phyloP scores from a whole-genome alignment of 441 rosid genomes.

The Lepidium campestre region DNA sequence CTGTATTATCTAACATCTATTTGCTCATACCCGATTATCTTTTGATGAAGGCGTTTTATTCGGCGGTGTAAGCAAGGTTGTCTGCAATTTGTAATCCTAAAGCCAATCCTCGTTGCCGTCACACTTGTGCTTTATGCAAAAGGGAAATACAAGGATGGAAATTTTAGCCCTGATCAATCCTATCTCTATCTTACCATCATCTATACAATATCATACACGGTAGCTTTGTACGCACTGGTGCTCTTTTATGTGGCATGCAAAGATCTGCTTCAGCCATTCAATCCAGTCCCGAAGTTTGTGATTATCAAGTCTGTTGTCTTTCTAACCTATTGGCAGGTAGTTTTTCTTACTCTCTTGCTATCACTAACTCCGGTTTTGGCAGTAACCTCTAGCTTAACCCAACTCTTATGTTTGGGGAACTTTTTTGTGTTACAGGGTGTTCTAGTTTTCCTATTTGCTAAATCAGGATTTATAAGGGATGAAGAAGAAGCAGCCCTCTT shows the following conservation, averaged over 20 bases:
- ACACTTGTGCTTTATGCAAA: slow-evolving; percentile 86
- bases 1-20: slow-evolving; percentile 9
- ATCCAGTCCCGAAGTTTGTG: slow-evolving; percentile 93
- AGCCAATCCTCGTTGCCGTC: slow-evolving; percentile 81
- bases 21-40: not conserved
- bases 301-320: slow-evolving; percentile 92
- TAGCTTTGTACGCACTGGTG: slow-evolving; percentile 84
- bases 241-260: slow-evolving; percentile 92
- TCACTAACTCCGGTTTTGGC: not conserved
- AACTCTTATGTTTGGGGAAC: not conserved
- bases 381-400: not conserved
- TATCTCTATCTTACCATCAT: slow-evolving; percentile 91
- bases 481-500: slow-evolving; percentile 83
- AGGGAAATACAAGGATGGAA: slow-evolving; percentile 95
- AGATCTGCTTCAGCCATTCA: slow-evolving; percentile 96
- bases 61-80: slow-evolving; percentile 98
- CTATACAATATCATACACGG: slow-evolving; percentile 83
- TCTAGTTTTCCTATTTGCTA: slow-evolving; percentile 92
- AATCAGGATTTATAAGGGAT: slow-evolving; percentile 61
- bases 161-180: slow-evolving; percentile 82
- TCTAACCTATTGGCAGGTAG: slow-evolving; percentile 97
- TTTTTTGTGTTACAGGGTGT: slow-evolving; percentile 58
- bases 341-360: not conserved
- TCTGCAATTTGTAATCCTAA: slow-evolving; percentile 91
- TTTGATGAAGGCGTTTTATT: slow-evolving; percentile 72